Evolutionary conservation across 768 basidiomycete species (phyloP).

Genomic region (Boletus rubescentipes): DNA sequence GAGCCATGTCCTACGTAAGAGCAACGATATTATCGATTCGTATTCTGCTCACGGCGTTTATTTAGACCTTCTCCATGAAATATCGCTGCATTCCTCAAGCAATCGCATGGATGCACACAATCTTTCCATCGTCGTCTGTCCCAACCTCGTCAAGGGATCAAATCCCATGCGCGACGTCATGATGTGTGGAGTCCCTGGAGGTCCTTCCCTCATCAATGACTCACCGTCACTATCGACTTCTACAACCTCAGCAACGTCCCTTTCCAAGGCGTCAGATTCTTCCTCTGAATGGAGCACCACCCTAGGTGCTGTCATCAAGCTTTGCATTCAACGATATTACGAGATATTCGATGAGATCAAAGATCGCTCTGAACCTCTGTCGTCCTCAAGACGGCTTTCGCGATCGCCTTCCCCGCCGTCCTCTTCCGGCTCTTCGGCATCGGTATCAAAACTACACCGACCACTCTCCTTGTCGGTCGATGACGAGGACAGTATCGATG

Average conservation of each 20-base stretch:
- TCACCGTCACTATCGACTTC: conserved; percentile 24
- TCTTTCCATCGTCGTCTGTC: conserved; percentile 74
- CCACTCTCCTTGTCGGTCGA: conserved; percentile 37
- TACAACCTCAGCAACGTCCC: conserved; percentile 10
- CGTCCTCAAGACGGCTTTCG: conserved; percentile 24
- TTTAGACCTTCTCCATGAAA: conserved; percentile 76
- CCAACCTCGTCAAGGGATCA: conserved; percentile 72
- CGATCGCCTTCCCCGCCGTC: conserved; percentile 32
- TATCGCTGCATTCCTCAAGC: conserved; percentile 60
- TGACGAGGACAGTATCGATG: conserved; percentile 75
- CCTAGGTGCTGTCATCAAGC: conserved; percentile 66
- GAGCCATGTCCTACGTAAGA: conserved; percentile 64
- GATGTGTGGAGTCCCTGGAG: conserved; percentile 66
- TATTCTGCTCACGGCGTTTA: background rate
- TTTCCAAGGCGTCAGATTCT: conserved; percentile 28
- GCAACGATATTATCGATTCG: background rate
- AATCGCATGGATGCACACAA: conserved; percentile 87
- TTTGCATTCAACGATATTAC: conserved; percentile 81
- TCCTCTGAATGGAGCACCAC: conserved; percentile 54
- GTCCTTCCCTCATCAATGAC: conserved; percentile 37
- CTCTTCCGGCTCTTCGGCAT: conserved; percentile 20
- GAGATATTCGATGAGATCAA: conserved; percentile 83
- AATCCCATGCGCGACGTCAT: conserved; percentile 70
- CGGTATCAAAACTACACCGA: conserved; percentile 22
- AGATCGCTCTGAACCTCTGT: conserved; percentile 65